phyloP scores from a whole-genome alignment of 352 stramenopile species.

The Pythium vanterpoolii region DNA sequence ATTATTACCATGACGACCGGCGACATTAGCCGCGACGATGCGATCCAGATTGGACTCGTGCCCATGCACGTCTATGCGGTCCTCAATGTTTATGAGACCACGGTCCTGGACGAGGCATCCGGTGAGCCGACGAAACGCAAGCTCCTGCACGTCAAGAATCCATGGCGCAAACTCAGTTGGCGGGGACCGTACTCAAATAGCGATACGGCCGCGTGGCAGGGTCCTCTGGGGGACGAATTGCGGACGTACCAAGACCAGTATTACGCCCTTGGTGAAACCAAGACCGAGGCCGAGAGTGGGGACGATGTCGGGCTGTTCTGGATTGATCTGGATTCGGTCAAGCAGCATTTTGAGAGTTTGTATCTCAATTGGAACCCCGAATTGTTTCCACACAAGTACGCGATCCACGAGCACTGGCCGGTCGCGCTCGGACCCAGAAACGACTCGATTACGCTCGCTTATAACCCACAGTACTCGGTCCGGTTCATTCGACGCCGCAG shows the following conservation, averaged over 20 bases:
- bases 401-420: slow-evolving; percentile 84
- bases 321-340: slow-evolving; percentile 93
- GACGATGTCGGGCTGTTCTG: slow-evolving; percentile 95
- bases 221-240: slow-evolving; percentile 54
- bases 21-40: slow-evolving; percentile 63
- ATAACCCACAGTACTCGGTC: slow-evolving; percentile 94
- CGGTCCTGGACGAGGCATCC: slow-evolving; percentile 8
- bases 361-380: slow-evolving; percentile 96
- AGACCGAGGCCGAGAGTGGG: background rate
- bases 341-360: slow-evolving; percentile 91
- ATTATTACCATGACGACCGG: slow-evolving; percentile 96
- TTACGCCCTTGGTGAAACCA: slow-evolving; percentile 27
- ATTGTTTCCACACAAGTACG: slow-evolving; percentile 85
- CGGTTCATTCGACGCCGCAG: slow-evolving; percentile 48
- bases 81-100: slow-evolving; percentile 88
- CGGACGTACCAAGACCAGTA: slow-evolving; percentile 51
- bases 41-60: slow-evolving; percentile 90
- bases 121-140: slow-evolving; percentile 42
- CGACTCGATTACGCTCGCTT: slow-evolving; percentile 89
- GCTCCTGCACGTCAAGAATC: slow-evolving; percentile 96
- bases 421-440: slow-evolving; percentile 76
- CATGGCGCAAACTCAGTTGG: slow-evolving; percentile 89
- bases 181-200: slow-evolving; percentile 80
- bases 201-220: slow-evolving; percentile 53
- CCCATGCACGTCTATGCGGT: slow-evolving; percentile 97